Evolutionary conservation across 208 protist genomes (phyloP).

Genomic region (Wallacemonas sp.): DNA sequence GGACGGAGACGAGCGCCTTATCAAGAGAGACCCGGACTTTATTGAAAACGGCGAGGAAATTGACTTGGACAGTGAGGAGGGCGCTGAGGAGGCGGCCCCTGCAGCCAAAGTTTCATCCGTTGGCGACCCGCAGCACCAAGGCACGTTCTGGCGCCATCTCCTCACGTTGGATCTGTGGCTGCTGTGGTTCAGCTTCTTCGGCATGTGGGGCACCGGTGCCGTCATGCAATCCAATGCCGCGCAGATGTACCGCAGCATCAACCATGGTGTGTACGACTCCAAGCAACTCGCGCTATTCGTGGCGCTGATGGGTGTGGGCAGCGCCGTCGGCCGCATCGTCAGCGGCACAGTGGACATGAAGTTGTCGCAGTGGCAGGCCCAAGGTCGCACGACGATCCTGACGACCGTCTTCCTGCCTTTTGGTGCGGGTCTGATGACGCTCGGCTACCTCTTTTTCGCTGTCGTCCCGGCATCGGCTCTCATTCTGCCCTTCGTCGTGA

Average conservation of each 20-base stretch:
- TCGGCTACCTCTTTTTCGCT: slow-evolving; percentile 63
- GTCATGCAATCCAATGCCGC: slow-evolving; percentile 80
- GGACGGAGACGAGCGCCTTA: not conserved
- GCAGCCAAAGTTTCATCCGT: slow-evolving; percentile 7
- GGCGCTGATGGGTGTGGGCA: slow-evolving; percentile 68
- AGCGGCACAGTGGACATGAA: slow-evolving; percentile 63
- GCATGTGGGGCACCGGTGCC: slow-evolving; percentile 69
- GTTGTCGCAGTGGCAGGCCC: slow-evolving; percentile 31
- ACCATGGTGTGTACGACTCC: slow-evolving; percentile 41
- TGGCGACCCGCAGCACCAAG: slow-evolving; percentile 59
- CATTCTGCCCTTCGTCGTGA: slow-evolving; percentile 66
- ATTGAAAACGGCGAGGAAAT: not conserved
- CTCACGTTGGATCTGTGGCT: slow-evolving; percentile 74
- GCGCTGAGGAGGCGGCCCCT: not conserved
- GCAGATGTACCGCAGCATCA: slow-evolving; percentile 72
- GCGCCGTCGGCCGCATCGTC: slow-evolving; percentile 62
- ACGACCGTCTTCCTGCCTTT: slow-evolving; percentile 61
- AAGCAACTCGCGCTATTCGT: slow-evolving; percentile 54
- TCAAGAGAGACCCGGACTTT: not conserved
- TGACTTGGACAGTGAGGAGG: not conserved
- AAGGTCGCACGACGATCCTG: slow-evolving; percentile 32
- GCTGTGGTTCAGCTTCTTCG: slow-evolving; percentile 67
- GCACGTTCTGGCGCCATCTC: slow-evolving; percentile 67
- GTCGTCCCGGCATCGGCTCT: slow-evolving; percentile 48
- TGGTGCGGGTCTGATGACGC: slow-evolving; percentile 29